Base-by-base conservation (phyloP, 2,329 filamentous ascomycete genomes). In the Coniochaeta sp. region DNA sequence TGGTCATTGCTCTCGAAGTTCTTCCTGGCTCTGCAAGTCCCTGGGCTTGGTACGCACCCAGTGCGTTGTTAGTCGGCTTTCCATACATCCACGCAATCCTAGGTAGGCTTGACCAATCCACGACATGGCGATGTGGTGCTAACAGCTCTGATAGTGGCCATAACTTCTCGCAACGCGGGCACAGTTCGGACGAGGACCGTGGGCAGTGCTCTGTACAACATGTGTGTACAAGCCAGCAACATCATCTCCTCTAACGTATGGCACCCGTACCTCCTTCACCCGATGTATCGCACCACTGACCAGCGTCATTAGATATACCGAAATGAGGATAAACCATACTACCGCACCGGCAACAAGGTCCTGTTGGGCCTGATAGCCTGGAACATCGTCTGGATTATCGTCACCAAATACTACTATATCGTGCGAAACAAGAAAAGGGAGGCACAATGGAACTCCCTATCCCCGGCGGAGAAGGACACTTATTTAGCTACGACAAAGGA, bases 121-220 rank as follows among this genome's bases (percentile, higher is more conserved):
- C 3, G 7, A 32, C 32, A 22, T 14, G 2, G 22, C 10, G 19
- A 57, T 30, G 9, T 4, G 17, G 10, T 19, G 19, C 55, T 34
- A 22, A 55, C 54, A 22, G 60, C 12, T 0, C 75, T 80, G 14
- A 69, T 80, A 16, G 85, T 87, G 0, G 82, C 79, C 0, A 81
- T 84, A 71, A 85, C 80, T 1, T 85, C 82, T 2, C 79, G 84
- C 58, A 89, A 88, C 66, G 80, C 84, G 1, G 84, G 84, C 30
- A 79, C 80, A 2, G 85, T 89, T 1, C 77, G 84, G 1, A 88
- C 85, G 0, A 74, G 86, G 2, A 84, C 86, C 0, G 82, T 89
- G 12, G 81, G 81, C 0, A 79, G 81, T 0, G 85, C 84, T 0
- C 63, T 86, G 9, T 88, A 88, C 72, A 88, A 88, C 66, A 81